These are phyloP conservation scores for Citrus glauca DNA, from an alignment of 345 rosid genomes.

Conservation along the genomic window DNA sequence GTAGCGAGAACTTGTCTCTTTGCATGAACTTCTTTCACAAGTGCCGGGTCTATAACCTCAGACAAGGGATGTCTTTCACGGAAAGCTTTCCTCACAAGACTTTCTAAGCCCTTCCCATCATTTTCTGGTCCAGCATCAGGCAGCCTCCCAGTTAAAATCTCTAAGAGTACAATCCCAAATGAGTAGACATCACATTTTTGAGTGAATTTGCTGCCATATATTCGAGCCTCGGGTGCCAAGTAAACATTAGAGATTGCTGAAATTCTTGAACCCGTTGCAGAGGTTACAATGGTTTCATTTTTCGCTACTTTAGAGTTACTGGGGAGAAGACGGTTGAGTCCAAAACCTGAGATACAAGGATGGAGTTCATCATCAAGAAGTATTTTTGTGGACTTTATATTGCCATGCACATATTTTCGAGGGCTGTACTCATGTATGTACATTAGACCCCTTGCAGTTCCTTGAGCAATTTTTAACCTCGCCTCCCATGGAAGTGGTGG, in stretches of 20 bases:
- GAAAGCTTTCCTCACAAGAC: conserved; percentile 59
- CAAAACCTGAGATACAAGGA: conserved; percentile 78
- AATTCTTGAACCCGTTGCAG: conserved; percentile 41
- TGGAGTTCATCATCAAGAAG: conserved; percentile 78
- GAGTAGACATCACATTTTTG: conserved; percentile 92
- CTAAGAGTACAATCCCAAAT: conserved; percentile 79
- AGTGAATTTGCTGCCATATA: conserved; percentile 53
- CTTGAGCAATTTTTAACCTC: conserved; percentile 83
- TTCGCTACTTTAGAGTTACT: conserved; percentile 37
- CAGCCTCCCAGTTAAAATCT: conserved; percentile 64
- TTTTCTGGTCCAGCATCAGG: conserved; percentile 60
- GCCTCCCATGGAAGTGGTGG: conserved; percentile 66
- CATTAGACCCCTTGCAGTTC: conserved; percentile 77
- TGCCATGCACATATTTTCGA: conserved; percentile 74
- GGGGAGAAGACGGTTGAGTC: conserved; percentile 56
- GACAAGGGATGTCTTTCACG: conserved; percentile 63
- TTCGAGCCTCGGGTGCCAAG: conserved; percentile 85
- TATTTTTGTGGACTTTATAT: conserved; percentile 76
- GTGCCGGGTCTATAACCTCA: conserved; percentile 68
- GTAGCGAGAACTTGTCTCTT: conserved; percentile 67
- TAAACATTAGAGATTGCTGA: conserved; percentile 44
- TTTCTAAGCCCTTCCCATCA: conserved; percentile 63
- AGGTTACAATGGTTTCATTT: conserved; percentile 35
- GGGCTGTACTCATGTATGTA: conserved; percentile 79
- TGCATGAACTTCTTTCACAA: conserved; percentile 51